These are phyloP conservation scores for Aspergillus calidoustus DNA, from an alignment of 2,329 filamentous ascomycete species.

Conservation along the genomic window DNA sequence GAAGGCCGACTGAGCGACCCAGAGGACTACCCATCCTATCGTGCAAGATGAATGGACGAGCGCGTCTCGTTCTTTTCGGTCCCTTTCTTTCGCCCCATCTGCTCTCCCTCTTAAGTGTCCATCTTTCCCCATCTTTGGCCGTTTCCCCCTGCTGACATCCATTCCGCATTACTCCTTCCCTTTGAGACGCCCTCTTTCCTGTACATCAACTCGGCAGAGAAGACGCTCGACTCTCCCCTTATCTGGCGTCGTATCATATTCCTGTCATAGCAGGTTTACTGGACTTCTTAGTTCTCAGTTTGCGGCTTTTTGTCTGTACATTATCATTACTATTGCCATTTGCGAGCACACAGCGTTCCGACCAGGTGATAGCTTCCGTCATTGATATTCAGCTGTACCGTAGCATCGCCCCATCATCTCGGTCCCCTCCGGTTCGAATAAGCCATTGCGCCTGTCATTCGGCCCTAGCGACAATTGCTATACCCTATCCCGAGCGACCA, in stretches of 20 bases:
- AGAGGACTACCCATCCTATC: neutral
- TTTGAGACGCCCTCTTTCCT: conserved; percentile 1
- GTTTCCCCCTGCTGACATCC: neutral
- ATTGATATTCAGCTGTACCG: conserved; percentile 18
- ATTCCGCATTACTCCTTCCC: neutral
- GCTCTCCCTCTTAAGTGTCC: neutral
- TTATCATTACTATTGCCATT: conserved; percentile 18
- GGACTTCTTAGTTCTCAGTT: conserved; percentile 11
- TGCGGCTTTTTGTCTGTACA: conserved; percentile 16
- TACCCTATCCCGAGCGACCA: conserved; percentile 5
- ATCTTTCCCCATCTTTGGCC: neutral
- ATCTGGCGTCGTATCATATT: neutral
- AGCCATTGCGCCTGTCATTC: conserved; percentile 16
- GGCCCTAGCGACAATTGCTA: conserved; percentile 12
- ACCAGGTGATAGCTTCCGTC: conserved; percentile 16
- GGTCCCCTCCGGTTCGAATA: neutral
- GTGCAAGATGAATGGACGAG: conserved; percentile 1
- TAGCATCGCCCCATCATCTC: conserved; percentile 5
- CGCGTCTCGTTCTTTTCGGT: neutral
- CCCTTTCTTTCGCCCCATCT: neutral
- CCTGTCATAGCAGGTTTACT: conserved; percentile 17
- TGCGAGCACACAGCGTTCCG: conserved; percentile 11
- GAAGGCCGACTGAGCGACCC: too few relatives aligned
- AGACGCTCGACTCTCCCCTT: neutral
- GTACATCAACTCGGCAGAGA: neutral